These are phyloP conservation scores for Mucor plumbeus DNA, from an alignment of 371 early-diverging fungal genomes.

Conservation along the genomic window DNA sequence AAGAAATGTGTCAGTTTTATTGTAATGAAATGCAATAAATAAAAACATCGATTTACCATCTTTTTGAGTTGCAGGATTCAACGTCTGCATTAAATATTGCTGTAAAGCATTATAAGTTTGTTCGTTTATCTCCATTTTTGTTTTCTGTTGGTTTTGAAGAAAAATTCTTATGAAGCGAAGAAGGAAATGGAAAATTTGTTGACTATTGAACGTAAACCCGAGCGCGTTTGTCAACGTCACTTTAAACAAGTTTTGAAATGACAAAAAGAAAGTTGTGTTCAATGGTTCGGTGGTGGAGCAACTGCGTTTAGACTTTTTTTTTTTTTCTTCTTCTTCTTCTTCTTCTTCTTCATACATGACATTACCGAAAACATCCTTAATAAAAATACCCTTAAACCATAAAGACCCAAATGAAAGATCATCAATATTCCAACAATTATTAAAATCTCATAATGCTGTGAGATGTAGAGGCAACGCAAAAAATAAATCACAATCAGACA, in stretches of 20 bases:
- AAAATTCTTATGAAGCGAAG: no score
- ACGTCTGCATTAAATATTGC: conserved; percentile 75
- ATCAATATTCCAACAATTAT: not conserved
- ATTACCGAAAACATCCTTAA: not conserved
- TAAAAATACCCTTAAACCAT: not conserved
- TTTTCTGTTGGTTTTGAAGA: not conserved
- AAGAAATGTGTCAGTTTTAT: conserved; percentile 8
- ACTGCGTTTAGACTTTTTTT: not conserved
- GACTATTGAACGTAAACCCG: not conserved
- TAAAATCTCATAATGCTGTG: not conserved
- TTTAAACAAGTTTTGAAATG: no score
- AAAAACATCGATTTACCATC: conserved; percentile 58
- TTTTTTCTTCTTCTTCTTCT: no score
- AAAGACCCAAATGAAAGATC: not conserved
- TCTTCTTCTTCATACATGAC: not conserved
- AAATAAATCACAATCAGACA: not conserved
- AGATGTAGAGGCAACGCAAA: not conserved
- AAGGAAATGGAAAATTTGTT: conserved; percentile 1
- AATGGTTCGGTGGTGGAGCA: no score
- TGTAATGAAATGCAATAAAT: not conserved
- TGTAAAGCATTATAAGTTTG: conserved; percentile 68
- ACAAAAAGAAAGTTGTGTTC: no score
- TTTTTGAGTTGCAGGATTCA: conserved; percentile 77
- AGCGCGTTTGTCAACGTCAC: conserved; percentile 8
- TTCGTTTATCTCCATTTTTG: conserved; percentile 56